Evolutionary conservation across 1,284 basidiomycete species (phyloP).

Genomic region (Ceratobasidium papillatum): DNA sequence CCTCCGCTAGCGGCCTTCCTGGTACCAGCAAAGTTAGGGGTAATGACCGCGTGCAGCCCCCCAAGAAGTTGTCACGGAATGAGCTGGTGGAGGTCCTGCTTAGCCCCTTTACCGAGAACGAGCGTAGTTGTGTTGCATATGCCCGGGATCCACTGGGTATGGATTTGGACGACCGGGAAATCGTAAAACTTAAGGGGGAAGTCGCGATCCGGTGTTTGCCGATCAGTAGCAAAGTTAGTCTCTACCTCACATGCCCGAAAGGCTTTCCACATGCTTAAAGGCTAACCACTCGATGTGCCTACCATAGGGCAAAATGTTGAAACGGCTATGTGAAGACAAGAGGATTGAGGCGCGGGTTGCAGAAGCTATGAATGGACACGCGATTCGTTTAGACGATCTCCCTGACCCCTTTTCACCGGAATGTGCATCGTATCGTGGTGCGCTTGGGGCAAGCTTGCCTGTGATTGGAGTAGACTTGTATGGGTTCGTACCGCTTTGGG

Average conservation of each 20-base stretch:
- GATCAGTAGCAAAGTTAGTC: constrained; percentile 36
- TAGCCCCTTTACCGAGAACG: constrained; percentile 61
- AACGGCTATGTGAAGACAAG: constrained; percentile 34
- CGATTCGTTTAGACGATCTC: constrained; percentile 31
- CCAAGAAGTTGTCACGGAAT: constrained; percentile 57
- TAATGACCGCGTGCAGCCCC: constrained; percentile 62
- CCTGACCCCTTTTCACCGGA: constrained; percentile 32
- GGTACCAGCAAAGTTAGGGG: constrained; percentile 54
- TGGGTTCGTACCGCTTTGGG: constrained; percentile 29
- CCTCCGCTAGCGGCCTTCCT: constrained; percentile 47
- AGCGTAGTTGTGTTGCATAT: constrained; percentile 32
- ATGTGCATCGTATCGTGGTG: constrained; percentile 25
- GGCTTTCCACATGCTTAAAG: constrained; percentile 1
- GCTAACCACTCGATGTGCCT: not conserved
- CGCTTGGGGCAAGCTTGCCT: constrained; percentile 29
- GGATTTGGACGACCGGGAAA: constrained; percentile 27
- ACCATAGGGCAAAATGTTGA: constrained; percentile 31
- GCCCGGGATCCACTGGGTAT: constrained; percentile 16
- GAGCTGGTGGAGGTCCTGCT: constrained; percentile 70
- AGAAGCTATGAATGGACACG: constrained; percentile 24
- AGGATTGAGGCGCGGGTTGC: constrained; percentile 29
- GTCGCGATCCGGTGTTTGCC: constrained; percentile 29
- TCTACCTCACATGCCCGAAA: not conserved
- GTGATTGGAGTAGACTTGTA: constrained; percentile 33
- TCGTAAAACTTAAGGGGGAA: constrained; percentile 27